Evolutionary conservation across 2,329 filamentous ascomycete genomes (phyloP).

Genomic region (Colletotrichum orbiculare): DNA sequence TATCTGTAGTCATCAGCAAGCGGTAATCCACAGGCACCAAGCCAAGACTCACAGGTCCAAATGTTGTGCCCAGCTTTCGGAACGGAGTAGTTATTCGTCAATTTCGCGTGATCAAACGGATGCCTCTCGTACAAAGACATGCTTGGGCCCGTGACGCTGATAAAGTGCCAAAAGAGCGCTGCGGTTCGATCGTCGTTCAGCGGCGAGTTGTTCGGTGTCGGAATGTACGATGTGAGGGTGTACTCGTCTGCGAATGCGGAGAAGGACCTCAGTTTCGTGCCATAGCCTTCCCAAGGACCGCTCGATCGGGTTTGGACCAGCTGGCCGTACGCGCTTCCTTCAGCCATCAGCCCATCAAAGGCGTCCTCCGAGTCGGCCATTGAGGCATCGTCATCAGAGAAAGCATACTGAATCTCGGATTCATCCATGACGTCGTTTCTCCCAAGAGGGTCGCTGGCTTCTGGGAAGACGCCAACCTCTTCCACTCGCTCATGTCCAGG

Average conservation of each 20-base stretch:
- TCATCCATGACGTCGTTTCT: constrained; percentile 7
- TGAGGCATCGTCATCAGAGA: constrained; percentile 70
- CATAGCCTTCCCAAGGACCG: constrained; percentile 52
- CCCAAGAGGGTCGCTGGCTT: neutral
- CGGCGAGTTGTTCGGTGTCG: constrained; percentile 74
- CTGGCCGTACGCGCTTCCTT: constrained; percentile 49
- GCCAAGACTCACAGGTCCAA: constrained; percentile 66
- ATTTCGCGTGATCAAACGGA: constrained; percentile 75
- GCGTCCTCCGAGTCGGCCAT: constrained; percentile 73
- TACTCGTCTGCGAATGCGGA: constrained; percentile 59
- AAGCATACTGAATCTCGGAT: constrained; percentile 53
- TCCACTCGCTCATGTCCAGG: constrained; percentile 10
- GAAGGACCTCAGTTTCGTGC: constrained; percentile 61
- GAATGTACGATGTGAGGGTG: constrained; percentile 73
- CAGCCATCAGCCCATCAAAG: constrained; percentile 51
- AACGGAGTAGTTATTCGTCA: constrained; percentile 71
- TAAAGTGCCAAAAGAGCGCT: constrained; percentile 89
- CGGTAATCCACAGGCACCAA: neutral
- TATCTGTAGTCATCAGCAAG: constrained; percentile 61
- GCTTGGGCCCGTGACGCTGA: constrained; percentile 86
- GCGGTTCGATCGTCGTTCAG: constrained; percentile 84
- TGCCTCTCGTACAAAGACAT: constrained; percentile 90
- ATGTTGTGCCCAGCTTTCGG: constrained; percentile 73
- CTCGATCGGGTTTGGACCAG: constrained; percentile 51
- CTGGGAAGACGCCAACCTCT: constrained; percentile 1